Evolutionary conservation across 139 green algal species (phyloP), one percentile per base, ranked within the genome.

Genomic region (Closterium sp.): DNA sequence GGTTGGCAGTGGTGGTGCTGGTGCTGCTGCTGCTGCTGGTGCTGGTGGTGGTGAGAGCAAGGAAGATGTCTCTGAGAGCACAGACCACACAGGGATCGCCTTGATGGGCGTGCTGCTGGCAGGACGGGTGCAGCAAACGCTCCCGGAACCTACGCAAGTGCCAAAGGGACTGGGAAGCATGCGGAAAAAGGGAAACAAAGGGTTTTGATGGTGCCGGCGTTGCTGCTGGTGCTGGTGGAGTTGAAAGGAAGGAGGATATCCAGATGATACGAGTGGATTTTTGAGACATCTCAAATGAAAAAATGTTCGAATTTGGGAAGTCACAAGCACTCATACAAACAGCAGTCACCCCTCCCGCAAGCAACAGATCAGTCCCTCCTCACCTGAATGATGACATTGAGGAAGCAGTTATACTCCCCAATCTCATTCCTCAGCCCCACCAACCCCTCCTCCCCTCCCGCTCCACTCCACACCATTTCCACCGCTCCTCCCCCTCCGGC

Each of bases 341-440:
- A 50, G 38, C 38, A 50, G 38, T 50, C 38, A 50, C 38, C 13
- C 38, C 38, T 50, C 38, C 38, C 38, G 38, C 38, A 50, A 50
- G 38, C 38, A 50, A 50, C 38, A 50, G 38, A 50, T 17, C 38
- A 50, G 7, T 50, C 38, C 31, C 19, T 38, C 31, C 88, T 85
- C 90, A 96, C 96, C 96, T 98, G 97, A 89, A 98, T 96, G 91
- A 98, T 95, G 70, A 98, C 96, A 91, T 98, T 98, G 30, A 98
- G 96, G 95, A 98, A 98, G 95, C 97, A 98, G 95, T 98, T 98
- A 96, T 98, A 98, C 95, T 97, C 95, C 30, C 96, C 97, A 10
- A 92, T 85, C 45, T 93, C 94, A 73, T 98, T 98, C 84, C 90
- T 70, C 9, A 97, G 92, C 1, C 96, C 96, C 62, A 79, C 62